Evolutionary conservation across 768 basidiomycete species (phyloP).

Genomic region (Dioszegia aurantiaca): DNA sequence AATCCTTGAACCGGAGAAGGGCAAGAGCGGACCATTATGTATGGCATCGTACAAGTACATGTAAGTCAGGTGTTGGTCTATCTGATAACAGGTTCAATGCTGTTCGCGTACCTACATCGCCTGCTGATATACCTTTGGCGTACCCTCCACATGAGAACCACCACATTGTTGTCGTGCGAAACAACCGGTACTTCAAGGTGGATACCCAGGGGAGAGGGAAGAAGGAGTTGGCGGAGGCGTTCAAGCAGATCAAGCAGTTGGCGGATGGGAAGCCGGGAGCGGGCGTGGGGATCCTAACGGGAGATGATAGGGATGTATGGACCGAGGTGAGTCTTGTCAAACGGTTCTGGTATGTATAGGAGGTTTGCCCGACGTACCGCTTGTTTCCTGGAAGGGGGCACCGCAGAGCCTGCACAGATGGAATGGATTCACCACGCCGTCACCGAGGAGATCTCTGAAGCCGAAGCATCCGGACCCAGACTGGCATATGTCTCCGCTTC

Average conservation of each 20-base stretch:
- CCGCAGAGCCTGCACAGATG: too few relatives aligned
- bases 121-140: slow-evolving; percentile 77
- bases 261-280: slow-evolving; percentile 60
- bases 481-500: too few relatives aligned
- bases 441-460: too few relatives aligned
- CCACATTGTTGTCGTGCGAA: slow-evolving; percentile 84
- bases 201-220: slow-evolving; percentile 65
- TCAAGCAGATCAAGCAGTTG: slow-evolving; percentile 76
- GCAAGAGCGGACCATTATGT: slow-evolving; percentile 67
- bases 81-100: slow-evolving; percentile 71
- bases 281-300: slow-evolving; percentile 76
- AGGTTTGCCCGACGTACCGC: too few relatives aligned
- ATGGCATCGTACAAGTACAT: slow-evolving; percentile 96
- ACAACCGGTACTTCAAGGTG: slow-evolving; percentile 86
- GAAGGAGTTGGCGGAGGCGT: slow-evolving; percentile 63
- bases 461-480: too few relatives aligned
- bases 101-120: slow-evolving; percentile 77
- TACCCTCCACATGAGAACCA: slow-evolving; percentile 73
- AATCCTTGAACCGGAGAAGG: slow-evolving; percentile 81
- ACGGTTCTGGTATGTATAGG: too few relatives aligned
- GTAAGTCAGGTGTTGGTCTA: slow-evolving; percentile 52
- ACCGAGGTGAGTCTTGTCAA: slow-evolving; percentile 60
- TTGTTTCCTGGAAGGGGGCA: too few relatives aligned
- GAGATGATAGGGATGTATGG: slow-evolving; percentile 88
- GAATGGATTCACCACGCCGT: too few relatives aligned